These are phyloP conservation scores for Litchi chinensis DNA, from an alignment of 345 rosid species.

Conservation along the genomic window DNA sequence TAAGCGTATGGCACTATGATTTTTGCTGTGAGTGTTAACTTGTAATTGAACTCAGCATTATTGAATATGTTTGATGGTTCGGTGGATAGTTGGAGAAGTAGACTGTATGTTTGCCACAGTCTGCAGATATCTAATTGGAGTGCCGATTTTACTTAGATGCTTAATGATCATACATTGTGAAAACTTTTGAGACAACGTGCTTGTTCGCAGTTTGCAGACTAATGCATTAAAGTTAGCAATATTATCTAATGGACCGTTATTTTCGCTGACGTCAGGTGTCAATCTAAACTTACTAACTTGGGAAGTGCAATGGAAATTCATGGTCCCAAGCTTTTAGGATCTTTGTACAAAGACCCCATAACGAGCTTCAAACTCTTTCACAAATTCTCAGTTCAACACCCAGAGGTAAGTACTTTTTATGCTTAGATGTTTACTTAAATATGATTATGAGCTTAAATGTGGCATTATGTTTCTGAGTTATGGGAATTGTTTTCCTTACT, in stretches of 20 bases:
- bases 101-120: background rate
- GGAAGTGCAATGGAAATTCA: conserved; percentile 73
- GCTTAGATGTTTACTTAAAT: background rate
- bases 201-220: background rate
- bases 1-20: background rate
- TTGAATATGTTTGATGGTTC: background rate
- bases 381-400: conserved; percentile 61
- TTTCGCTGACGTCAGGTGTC: conserved; percentile 38
- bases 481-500: conserved; percentile 9
- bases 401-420: conserved; percentile 48
- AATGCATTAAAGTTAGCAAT: background rate
- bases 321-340: conserved; percentile 68
- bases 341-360: conserved; percentile 71
- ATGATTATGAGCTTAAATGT: background rate
- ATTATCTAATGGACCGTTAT: conserved; percentile 5
- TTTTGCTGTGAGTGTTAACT: background rate
- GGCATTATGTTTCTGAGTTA: background rate
- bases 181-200: background rate
- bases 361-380: conserved; percentile 65
- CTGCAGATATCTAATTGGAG: background rate
- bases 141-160: background rate
- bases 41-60: background rate
- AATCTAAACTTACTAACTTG: conserved; percentile 61
- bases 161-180: background rate
- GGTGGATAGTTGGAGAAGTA: background rate